Conservation (phyloP, 192 early-diverging fungal species). For the Coemansia sp. region DNA sequence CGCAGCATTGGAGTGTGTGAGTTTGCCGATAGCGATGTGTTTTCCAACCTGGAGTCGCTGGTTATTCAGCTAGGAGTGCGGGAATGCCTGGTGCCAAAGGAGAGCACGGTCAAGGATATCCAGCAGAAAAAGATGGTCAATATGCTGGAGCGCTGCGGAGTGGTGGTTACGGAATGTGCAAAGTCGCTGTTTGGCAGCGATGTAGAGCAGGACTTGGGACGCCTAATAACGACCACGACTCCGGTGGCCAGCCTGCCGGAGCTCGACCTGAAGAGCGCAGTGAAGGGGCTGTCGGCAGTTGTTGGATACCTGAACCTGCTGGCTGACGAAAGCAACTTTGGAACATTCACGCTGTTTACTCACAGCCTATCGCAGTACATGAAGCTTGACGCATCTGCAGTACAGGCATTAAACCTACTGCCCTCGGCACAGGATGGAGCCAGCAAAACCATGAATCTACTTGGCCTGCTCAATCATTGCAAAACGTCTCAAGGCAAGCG, state of each 20-base stretch:
- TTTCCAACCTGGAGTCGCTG: constrained; percentile 91
- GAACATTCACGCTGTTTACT: constrained; percentile 64
- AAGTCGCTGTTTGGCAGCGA: constrained; percentile 71
- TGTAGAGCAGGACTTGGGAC: constrained; percentile 83
- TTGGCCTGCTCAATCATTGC: constrained; percentile 83
- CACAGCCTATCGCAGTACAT: constrained; percentile 88
- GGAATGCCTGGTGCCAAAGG: constrained; percentile 74
- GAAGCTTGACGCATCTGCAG: constrained; percentile 86
- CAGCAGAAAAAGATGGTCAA: constrained; percentile 67
- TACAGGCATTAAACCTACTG: constrained; percentile 84
- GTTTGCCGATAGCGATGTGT: constrained; percentile 91
- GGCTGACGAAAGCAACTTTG: constrained; percentile 75
- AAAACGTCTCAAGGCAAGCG: constrained; percentile 84
- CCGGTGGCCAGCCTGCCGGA: constrained; percentile 64
- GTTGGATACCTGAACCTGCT: constrained; percentile 59
- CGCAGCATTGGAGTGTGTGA: constrained; percentile 78
- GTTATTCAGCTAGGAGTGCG: constrained; percentile 91
- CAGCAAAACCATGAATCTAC: constrained; percentile 63
- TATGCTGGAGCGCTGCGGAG: constrained; percentile 72
- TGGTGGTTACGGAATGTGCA: constrained; percentile 64
- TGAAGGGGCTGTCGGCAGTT: constrained; percentile 25
- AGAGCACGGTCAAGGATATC: constrained; percentile 59
- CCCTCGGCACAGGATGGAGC: constrained; percentile 69
- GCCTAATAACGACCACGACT: constrained; percentile 68
- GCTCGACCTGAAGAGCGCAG: constrained; percentile 44